Percentiles rank a stretch among this genome's conserved stretches.
phyloP scores from a whole-genome alignment of 768 basidiomycete genomes.

The Tulasnella sp. region DNA sequence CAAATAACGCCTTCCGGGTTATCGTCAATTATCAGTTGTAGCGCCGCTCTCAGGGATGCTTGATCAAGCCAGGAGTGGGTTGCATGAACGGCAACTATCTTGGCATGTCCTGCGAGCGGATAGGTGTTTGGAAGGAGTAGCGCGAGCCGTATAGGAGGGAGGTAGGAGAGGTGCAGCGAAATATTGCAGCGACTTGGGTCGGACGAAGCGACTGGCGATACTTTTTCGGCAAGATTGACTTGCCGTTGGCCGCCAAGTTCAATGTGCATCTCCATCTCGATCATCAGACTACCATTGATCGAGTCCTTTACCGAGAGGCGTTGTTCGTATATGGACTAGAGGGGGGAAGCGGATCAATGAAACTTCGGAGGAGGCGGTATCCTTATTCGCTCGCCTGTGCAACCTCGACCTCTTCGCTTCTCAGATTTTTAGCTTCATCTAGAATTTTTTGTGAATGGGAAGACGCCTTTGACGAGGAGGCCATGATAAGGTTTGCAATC shows the following conservation, averaged over 20 bases:
- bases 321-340: background rate
- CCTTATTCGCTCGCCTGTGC: background rate
- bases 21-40: background rate
- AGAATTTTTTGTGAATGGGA: background rate
- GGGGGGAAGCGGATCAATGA: background rate
- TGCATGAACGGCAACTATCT: background rate
- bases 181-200: background rate
- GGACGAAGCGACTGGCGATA: background rate
- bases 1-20: conserved; percentile 2
- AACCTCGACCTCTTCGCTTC: background rate
- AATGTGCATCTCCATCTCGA: background rate
- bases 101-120: background rate
- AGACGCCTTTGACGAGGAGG: background rate
- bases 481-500: background rate
- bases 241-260: background rate
- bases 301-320: background rate
- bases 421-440: background rate
- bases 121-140: background rate
- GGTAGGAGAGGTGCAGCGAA: conserved; percentile 2
- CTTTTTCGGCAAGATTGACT: background rate
- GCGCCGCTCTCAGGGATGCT: background rate
- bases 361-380: background rate
- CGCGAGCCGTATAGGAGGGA: background rate
- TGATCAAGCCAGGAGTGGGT: conserved; percentile 4
- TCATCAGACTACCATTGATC: background rate